A percentile compares a stretch with the other conserved stretches of the same genome.
These are phyloP conservation scores for Dictyostelium brefeldianum DNA, from an alignment of 78 protist genomes.

Conservation along the genomic window DNA sequence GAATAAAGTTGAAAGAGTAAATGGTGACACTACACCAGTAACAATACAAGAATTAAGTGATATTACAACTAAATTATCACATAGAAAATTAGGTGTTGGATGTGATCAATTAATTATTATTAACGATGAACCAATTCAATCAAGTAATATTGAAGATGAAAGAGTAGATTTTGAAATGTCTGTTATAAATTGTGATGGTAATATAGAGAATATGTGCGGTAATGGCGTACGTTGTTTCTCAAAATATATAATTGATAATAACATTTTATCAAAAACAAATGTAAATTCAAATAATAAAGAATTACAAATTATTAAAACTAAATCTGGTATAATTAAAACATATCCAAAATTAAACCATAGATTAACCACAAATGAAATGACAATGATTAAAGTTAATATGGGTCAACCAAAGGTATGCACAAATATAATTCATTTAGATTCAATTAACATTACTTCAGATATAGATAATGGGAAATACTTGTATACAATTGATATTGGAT, in stretches of 20 bases:
- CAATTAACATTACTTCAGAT: background rate
- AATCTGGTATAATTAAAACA: constrained; percentile 43
- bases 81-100: constrained; percentile 74
- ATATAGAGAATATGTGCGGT: constrained; percentile 71
- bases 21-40: background rate
- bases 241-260: constrained; percentile 60
- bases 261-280: constrained; percentile 25
- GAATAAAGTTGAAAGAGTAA: constrained; percentile 13
- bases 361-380: background rate
- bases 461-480: background rate
- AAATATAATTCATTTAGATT: background rate
- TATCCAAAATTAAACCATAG: constrained; percentile 14
- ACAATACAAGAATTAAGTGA: constrained; percentile 1
- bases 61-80: constrained; percentile 20
- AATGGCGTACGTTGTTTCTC: constrained; percentile 80
- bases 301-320: constrained; percentile 31
- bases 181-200: constrained; percentile 65
- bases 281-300: background rate
- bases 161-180: constrained; percentile 33
- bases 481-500: background rate
- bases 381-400: constrained; percentile 52
- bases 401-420: background rate
- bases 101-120: constrained; percentile 80
- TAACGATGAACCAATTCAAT: background rate
- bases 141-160: background rate